These are phyloP conservation scores for Malus hybrid DNA, from an alignment of 331 rosid species.

Conservation along the genomic window DNA sequence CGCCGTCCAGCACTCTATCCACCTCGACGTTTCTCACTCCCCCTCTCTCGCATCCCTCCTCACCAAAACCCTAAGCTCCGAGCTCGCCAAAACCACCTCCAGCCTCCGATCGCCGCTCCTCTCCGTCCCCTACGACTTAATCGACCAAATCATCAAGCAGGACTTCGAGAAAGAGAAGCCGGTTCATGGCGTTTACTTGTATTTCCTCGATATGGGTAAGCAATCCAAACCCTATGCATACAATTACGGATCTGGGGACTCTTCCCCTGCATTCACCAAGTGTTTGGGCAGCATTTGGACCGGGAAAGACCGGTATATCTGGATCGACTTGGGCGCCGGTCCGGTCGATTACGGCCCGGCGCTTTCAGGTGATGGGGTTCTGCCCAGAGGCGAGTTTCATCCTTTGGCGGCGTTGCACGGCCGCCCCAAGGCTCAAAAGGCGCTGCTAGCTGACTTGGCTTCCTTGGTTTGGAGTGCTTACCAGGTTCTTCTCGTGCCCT, in stretches of 20 bases:
- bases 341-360: constrained; percentile 92
- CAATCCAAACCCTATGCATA: constrained; percentile 72
- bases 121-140: constrained; percentile 34
- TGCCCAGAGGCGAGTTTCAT: constrained; percentile 84
- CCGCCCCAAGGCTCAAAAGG: constrained; percentile 56
- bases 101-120: constrained; percentile 58
- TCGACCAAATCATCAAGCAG: constrained; percentile 38
- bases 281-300: constrained; percentile 79
- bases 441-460: constrained; percentile 67
- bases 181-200: constrained; percentile 50
- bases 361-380: constrained; percentile 73
- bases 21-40: constrained; percentile 56
- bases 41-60: constrained; percentile 44
- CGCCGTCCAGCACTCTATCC: constrained; percentile 52
- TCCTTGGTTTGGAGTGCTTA: constrained; percentile 74
- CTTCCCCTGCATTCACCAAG: constrained; percentile 63
- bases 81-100: constrained; percentile 30
- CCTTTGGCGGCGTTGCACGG: constrained; percentile 73
- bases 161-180: constrained; percentile 52
- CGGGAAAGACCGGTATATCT: constrained; percentile 52
- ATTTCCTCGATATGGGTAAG: constrained; percentile 48
- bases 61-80: constrained; percentile 32
- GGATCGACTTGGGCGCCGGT: constrained; percentile 91
- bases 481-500: constrained; percentile 75
- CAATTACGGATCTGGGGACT: constrained; percentile 48